Evolutionary conservation across 805 yeast species (phyloP).

Genomic region (Candida saitoana): DNA sequence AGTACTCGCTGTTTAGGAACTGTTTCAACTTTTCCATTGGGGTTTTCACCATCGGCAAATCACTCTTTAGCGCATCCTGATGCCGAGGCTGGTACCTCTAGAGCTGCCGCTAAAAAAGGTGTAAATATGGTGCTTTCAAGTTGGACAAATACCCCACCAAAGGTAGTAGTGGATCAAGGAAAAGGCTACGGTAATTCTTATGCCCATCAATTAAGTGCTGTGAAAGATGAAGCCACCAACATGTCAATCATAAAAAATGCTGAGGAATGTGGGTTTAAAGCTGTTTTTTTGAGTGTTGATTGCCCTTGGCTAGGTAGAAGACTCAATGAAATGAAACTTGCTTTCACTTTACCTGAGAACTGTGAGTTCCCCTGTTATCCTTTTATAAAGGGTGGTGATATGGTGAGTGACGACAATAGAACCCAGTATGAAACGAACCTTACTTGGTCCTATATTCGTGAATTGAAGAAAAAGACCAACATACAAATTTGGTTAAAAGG

Average conservation of each 20-base stretch:
- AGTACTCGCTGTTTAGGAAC: conserved; percentile 17
- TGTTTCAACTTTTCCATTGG: conserved; percentile 21
- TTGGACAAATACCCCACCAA: not conserved
- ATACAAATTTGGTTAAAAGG: conserved; percentile 61
- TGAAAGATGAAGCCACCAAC: not conserved
- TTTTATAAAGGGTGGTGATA: not conserved
- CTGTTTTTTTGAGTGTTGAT: conserved; percentile 31
- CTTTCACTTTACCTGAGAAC: not conserved
- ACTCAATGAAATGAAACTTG: conserved; percentile 34
- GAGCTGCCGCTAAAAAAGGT: not conserved
- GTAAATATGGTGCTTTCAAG: not conserved
- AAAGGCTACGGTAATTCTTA: not conserved
- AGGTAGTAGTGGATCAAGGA: not conserved
- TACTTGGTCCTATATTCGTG: conserved; percentile 27
- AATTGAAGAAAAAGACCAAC: conserved; percentile 24
- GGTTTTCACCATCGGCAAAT: conserved; percentile 30
- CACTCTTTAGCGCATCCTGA: conserved; percentile 23
- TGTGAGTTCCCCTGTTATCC: not conserved
- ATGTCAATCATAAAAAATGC: not conserved
- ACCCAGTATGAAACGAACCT: conserved; percentile 7
- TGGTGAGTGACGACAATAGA: not conserved
- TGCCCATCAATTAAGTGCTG: not conserved
- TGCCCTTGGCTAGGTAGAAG: conserved; percentile 36
- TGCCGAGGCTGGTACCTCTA: conserved; percentile 18
- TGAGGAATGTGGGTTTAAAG: conserved; percentile 21